Evolutionary conservation across 345 rosid species (phyloP), one percentile per base, ranked within the genome.

Genomic region (Aegle marmelos): DNA sequence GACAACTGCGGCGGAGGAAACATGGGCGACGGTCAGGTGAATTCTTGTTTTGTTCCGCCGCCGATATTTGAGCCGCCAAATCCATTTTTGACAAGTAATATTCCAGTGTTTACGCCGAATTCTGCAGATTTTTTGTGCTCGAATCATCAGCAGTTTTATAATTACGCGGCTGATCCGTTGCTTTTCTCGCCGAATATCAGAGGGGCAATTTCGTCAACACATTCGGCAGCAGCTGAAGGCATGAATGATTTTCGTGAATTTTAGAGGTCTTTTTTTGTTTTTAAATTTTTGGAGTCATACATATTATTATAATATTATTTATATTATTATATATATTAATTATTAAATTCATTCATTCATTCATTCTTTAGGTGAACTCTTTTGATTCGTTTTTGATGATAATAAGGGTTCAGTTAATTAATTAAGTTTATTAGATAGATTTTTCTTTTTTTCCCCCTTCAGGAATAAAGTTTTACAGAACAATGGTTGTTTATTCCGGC

Each of bases 1-100:
- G 94, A 93, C 71, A 90, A 87, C 79, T 80, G 80, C 70, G 39
- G 83, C 25, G 86, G 89, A 27, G 86, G 89, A 31, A 83, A 70
- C 71, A 58, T 75, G 2, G 85, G 67, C 28, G 84, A 80, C 9
- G 87, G 82, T 27, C 97, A 88, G 39, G 91, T 89, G 9, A 88
- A 87, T 73, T 91, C 96, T 19, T 85, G 85, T 58, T 83, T 83
- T 10, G 70, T 67, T 30, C 82, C 83, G 34, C 85, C 87, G 1
- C 86, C 87, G 0, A 79, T 85, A 14, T 77, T 77, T 30, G 90
- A 91, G 25, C 85, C 72, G 13, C 75, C 82, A 3, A 74, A 81
- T 74, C 87, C 80, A 30, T 90, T 82, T 34, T 70, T 90, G 72
- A 75, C 91, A 4, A 85, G 79, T 74, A 64, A 48, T 21, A 76